Conservation (phyloP, 192 early-diverging fungal species). For the Spinellus fusiger region DNA sequence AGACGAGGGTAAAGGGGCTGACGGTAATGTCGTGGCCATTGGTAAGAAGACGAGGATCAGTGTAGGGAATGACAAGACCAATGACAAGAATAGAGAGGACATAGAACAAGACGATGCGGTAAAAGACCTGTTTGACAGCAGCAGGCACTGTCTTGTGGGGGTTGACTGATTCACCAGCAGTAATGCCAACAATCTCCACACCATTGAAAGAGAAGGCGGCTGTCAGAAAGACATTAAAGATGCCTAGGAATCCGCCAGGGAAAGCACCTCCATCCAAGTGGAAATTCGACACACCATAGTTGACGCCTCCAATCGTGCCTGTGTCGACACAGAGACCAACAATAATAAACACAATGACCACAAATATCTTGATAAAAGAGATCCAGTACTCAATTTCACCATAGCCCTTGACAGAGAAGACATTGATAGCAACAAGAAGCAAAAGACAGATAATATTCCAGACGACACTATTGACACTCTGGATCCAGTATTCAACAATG, state of each 20-base stretch:
- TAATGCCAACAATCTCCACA: slow-evolving; percentile 85
- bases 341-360: slow-evolving; percentile 78
- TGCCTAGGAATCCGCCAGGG: slow-evolving; percentile 52
- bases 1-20: slow-evolving; percentile 67
- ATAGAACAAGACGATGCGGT: slow-evolving; percentile 81
- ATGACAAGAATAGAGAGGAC: slow-evolving; percentile 79
- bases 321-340: slow-evolving; percentile 70
- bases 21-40: slow-evolving; percentile 48
- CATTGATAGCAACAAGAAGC: slow-evolving; percentile 58
- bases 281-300: slow-evolving; percentile 62
- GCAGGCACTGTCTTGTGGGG: slow-evolving; percentile 71
- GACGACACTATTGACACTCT: slow-evolving; percentile 27
- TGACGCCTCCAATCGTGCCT: slow-evolving; percentile 55
- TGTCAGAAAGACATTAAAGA: slow-evolving; percentile 63
- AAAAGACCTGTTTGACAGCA: slow-evolving; percentile 74
- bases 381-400: slow-evolving; percentile 87
- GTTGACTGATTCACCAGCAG: slow-evolving; percentile 85
- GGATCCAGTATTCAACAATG: slow-evolving; percentile 57
- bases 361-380: slow-evolving; percentile 76
- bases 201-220: slow-evolving; percentile 85
- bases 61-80: slow-evolving; percentile 75
- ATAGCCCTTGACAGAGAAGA: slow-evolving; percentile 64
- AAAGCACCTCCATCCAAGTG: slow-evolving; percentile 50
- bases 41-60: slow-evolving; percentile 49
- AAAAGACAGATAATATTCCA: slow-evolving; percentile 43